phyloP scores from a whole-genome alignment of 163 green algal species.

The Scenedesmus sp. region DNA sequence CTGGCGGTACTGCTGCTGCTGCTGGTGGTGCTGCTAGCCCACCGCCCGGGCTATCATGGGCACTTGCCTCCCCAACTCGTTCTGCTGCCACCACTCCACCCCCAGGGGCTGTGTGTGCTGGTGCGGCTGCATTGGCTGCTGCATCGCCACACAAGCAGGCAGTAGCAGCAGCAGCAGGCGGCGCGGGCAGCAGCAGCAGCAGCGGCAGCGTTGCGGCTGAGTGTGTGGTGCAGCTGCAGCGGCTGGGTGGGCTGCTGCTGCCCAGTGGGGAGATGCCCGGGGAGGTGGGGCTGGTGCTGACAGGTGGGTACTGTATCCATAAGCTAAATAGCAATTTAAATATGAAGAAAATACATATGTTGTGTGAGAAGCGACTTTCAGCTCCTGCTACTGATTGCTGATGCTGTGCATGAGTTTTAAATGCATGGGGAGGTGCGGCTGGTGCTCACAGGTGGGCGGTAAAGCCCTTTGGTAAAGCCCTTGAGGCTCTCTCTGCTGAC shows the following conservation, averaged over 20 bases:
- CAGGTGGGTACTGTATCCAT: too few relatives aligned
- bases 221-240: background rate
- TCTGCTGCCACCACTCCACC: background rate
- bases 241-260: slow-evolving; percentile 25
- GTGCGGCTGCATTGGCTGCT: background rate
- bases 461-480: too few relatives aligned
- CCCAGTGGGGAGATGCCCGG: slow-evolving; percentile 29
- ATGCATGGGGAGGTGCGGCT: too few relatives aligned
- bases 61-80: background rate
- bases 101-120: background rate
- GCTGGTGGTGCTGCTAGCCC: background rate
- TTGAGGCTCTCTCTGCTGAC: too few relatives aligned
- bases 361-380: too few relatives aligned
- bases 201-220: background rate
- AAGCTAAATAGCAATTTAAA: too few relatives aligned
- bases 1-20: background rate
- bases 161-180: background rate
- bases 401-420: background rate
- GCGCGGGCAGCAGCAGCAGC: background rate
- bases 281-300: slow-evolving; percentile 20
- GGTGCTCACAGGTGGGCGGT: too few relatives aligned
- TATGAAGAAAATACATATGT: too few relatives aligned
- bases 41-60: background rate
- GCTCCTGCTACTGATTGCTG: too few relatives aligned
- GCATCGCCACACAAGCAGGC: background rate